phyloP scores from a whole-genome alignment of 1,284 basidiomycete genomes.

The Ceratobasidium sp. region DNA sequence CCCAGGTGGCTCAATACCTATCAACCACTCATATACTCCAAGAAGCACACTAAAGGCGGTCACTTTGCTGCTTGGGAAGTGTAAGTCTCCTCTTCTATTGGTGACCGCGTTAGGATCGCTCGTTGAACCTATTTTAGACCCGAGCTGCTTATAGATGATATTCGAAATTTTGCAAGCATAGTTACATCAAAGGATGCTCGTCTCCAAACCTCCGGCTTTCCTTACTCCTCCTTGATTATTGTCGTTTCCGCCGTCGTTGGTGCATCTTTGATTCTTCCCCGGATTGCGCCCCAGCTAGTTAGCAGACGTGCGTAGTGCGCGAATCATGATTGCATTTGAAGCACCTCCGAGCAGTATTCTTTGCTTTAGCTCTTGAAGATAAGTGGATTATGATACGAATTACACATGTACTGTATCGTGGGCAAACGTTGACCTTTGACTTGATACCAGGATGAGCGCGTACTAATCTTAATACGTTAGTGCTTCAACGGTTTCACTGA shows the following conservation, averaged over 20 bases:
- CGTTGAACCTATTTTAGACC: conserved; percentile 36
- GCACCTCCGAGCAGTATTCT: too few species aligned
- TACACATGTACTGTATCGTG: too few species aligned
- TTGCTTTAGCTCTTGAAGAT: not conserved
- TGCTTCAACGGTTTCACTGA: too few species aligned
- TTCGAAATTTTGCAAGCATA: conserved; percentile 47
- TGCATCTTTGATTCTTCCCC: not conserved
- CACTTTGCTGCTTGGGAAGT: conserved; percentile 51
- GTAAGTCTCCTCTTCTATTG: conserved; percentile 24
- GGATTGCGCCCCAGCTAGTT: not conserved
- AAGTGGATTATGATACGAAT: not conserved
- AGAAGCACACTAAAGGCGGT: conserved; percentile 47
- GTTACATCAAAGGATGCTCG: conserved; percentile 18
- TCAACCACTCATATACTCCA: conserved; percentile 32
- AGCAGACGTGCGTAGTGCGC: not conserved
- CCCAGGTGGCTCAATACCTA: too few species aligned
- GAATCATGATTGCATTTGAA: not conserved
- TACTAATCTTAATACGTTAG: too few species aligned
- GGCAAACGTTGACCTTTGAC: too few species aligned
- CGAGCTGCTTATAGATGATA: conserved; percentile 47
- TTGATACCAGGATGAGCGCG: too few species aligned
- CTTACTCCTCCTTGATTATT: not conserved
- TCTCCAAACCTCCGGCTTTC: not conserved
- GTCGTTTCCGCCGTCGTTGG: not conserved
- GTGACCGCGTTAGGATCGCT: not conserved